Evolutionary conservation across 106 monocot genomes (phyloP), one percentile per base, ranked within the genome.

Genomic region (Dactylorhiza incarnata): DNA sequence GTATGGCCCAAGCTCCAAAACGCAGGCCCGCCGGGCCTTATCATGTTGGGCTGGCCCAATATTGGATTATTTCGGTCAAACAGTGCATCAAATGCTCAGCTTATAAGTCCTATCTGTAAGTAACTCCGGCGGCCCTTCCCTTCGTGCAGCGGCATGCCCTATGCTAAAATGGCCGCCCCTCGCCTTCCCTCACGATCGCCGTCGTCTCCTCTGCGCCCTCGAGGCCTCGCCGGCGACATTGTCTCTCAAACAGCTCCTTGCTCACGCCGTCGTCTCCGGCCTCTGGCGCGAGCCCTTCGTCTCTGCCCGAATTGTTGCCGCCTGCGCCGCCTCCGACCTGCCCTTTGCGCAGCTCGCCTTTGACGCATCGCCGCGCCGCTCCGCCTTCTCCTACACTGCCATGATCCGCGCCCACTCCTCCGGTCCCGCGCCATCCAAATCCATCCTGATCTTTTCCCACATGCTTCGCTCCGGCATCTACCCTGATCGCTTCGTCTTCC

Each of bases 401-500:
- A 72, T 72, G 72, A 72, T 72, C 49, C 48, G 72, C 44, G 72
- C 72, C 22, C 72, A 71, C 58, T 68, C 80, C 71, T 45, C 67
- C 55, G 14, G 58, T 10, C 72, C 73, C 16, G 17, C 49, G 17
- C 55, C 44, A 23, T 12, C 49, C 68, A 45, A 25, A 54, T 61
- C 45, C 74, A 22, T 75, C 79, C 24, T 58, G 61, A 22, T 68
- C 25, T 66, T 19, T 29, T 62, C 67, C 48, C n/a, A 12, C 74
- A 37, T 78, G 81, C 83, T 80, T 22, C 76, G 17, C 78, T 24
- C 75, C 44, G 68, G 76, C 78, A 20, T 78, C 79, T 73, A 73
- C 73, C 55, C 76, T 71, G 83, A 80, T 76, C 77, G 61, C 37
- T 81, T 80, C 83, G 79, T 79, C 78, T 72, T 61, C 77, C 72